These are phyloP conservation scores for Tulasnella sp. DNA, from an alignment of 768 basidiomycete genomes.

Conservation along the genomic window DNA sequence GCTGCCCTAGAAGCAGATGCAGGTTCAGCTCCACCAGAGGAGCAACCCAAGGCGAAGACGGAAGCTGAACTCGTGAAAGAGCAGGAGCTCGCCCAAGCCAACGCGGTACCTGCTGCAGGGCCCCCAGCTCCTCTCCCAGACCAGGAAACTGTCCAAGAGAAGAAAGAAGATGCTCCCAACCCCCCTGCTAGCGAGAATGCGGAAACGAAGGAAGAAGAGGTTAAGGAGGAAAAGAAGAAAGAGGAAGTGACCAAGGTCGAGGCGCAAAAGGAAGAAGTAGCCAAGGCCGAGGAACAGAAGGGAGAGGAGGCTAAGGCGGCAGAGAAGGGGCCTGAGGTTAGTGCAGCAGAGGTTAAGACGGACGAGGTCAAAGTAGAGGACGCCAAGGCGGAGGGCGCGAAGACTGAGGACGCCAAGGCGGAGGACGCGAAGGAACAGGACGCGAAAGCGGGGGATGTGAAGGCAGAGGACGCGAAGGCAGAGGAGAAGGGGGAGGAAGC, in stretches of 20 bases:
- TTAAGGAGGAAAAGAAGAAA: not conserved
- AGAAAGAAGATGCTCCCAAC: not conserved
- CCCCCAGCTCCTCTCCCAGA: not conserved
- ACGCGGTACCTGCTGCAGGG: not conserved
- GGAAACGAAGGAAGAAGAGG: not conserved
- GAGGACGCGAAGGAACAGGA: not conserved
- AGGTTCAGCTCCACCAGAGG: not conserved
- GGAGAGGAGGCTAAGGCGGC: not conserved
- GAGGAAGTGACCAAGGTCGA: not conserved
- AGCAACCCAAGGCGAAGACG: not conserved
- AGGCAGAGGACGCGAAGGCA: not conserved
- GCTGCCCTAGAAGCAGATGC: not conserved
- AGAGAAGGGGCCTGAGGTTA: not conserved
- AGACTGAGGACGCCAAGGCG: not conserved
- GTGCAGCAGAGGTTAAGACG: not conserved
- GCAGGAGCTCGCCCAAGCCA: conserved; percentile 1
- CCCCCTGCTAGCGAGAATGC: not conserved
- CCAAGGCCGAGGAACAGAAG: not conserved
- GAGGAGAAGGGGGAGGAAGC: not conserved
- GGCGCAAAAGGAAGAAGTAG: not conserved
- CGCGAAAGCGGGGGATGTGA: not conserved
- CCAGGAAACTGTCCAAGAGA: not conserved
- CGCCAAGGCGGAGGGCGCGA: not conserved
- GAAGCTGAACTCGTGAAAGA: not conserved
- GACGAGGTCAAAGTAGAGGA: not conserved